Evolutionary conservation across 2,329 filamentous ascomycete genomes (phyloP).

Genomic region (Colletotrichum theobromicola): DNA sequence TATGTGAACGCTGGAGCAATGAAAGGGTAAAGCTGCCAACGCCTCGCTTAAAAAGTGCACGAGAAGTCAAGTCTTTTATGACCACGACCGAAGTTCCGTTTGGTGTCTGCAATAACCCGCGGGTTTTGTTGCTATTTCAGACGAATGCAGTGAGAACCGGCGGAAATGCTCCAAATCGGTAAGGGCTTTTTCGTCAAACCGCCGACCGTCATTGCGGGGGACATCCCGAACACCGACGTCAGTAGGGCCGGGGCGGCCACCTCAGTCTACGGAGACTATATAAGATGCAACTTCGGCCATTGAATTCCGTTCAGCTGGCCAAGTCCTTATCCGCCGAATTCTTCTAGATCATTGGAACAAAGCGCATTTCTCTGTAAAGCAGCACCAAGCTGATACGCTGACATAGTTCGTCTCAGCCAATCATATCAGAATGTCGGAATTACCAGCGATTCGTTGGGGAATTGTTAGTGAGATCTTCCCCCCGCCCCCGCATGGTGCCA

Average conservation of each 20-base stretch:
- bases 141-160: neutral
- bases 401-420: neutral
- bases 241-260: neutral
- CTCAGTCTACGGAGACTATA: neutral
- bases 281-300: neutral
- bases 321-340: neutral
- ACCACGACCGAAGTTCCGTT: neutral
- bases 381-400: neutral
- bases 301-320: neutral
- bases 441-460: conserved; percentile 36
- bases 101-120: neutral
- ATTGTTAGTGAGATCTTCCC: conserved; percentile 26
- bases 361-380: neutral
- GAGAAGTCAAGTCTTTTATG: neutral
- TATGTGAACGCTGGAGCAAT: neutral
- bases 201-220: neutral
- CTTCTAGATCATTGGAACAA: neutral
- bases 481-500: neutral
- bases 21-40: neutral
- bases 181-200: neutral
- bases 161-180: neutral
- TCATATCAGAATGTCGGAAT: neutral
- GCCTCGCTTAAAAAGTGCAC: neutral
- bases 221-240: neutral
- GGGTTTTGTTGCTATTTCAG: neutral